Percentiles rank a stretch among this genome's conserved stretches.
phyloP scores from a whole-genome alignment of 208 protist species.

The Crithidia brevicula region DNA sequence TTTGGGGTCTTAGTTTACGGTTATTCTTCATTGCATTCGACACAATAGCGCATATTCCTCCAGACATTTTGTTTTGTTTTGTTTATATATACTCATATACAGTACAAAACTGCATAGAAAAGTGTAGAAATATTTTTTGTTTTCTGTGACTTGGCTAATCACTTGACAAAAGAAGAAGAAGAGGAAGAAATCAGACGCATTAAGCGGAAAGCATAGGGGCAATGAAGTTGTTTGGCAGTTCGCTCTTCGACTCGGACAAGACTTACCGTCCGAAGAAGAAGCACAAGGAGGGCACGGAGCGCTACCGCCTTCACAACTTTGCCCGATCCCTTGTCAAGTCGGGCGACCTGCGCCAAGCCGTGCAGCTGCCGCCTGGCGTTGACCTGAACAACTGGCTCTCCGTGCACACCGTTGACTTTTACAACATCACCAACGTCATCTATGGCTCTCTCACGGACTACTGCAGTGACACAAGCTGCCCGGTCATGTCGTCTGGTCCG shows the following conservation, averaged over 20 bases:
- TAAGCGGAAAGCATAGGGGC: too few species aligned
- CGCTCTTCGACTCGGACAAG: slow-evolving; percentile 93
- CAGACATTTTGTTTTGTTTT: too few species aligned
- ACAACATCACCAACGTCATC: slow-evolving; percentile 99
- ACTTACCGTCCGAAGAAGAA: slow-evolving; percentile 96
- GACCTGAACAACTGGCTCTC: slow-evolving; percentile 98
- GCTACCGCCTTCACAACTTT: slow-evolving; percentile 96
- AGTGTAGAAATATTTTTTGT: too few species aligned
- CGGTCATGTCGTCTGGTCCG: slow-evolving; percentile 96
- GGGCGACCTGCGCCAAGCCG: slow-evolving; percentile 95
- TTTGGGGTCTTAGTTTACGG: too few species aligned
- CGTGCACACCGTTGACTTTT: slow-evolving; percentile 99
- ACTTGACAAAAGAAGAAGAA: neutral
- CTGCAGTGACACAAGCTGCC: slow-evolving; percentile 96
- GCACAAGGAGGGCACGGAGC: slow-evolving; percentile 94
- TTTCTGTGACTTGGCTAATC: too few species aligned
- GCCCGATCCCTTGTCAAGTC: slow-evolving; percentile 71
- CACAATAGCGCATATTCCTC: too few species aligned
- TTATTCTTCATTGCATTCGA: too few species aligned
- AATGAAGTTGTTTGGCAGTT: slow-evolving; percentile 76
- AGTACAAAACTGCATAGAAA: too few species aligned
- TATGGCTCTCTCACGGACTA: slow-evolving; percentile 99
- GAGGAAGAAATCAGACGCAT: neutral
- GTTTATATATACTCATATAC: too few species aligned
- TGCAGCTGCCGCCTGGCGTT: slow-evolving; percentile 95